Percentiles rank a stretch among this genome's conserved stretches.
Evolutionary conservation across 768 basidiomycete species (phyloP).

Genomic region (Tylopilus sp.): DNA sequence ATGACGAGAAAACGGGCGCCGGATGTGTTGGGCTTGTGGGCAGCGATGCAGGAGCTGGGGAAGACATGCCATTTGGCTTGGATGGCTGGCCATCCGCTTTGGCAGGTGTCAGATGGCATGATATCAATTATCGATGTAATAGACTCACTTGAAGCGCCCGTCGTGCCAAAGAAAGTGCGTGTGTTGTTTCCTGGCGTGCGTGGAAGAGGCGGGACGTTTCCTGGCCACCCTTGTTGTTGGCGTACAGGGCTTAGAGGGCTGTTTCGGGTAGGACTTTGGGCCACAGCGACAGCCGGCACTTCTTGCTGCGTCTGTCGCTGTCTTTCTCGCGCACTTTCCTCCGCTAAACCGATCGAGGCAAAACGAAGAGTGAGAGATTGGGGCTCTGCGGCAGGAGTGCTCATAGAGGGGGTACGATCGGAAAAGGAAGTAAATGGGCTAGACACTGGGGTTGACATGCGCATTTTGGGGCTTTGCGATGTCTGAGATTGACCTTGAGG

Average conservation of each 20-base stretch:
- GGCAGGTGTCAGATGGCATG: conserved; percentile 5
- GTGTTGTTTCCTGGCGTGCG: conserved; percentile 18
- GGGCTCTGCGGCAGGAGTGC: conserved; percentile 8
- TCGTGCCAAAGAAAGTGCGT: conserved; percentile 12
- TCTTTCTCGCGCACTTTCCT: conserved; percentile 19
- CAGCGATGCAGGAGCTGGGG: conserved; percentile 13
- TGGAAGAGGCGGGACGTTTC: conserved; percentile 30
- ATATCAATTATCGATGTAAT: neutral
- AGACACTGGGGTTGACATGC: conserved; percentile 7
- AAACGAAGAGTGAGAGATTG: conserved; percentile 34
- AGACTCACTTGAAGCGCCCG: conserved; percentile 15
- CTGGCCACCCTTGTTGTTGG: conserved; percentile 19
- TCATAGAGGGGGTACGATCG: conserved; percentile 2
- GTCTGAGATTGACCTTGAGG: conserved; percentile 1
- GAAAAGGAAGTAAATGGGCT: conserved; percentile 6
- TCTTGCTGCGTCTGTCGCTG: conserved; percentile 11
- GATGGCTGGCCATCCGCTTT: conserved; percentile 2
- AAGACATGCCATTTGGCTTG: conserved; percentile 12
- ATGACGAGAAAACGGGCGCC: conserved; percentile 14
- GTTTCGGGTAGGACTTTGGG: conserved; percentile 16
- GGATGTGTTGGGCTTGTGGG: conserved; percentile 23
- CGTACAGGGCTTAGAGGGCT: conserved; percentile 14
- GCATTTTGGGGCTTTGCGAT: conserved; percentile 8
- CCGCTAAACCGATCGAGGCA: conserved; percentile 26
- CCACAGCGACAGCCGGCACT: neutral